These are phyloP conservation scores for Ligustrum vulgare DNA, from an alignment of 257 asterid genomes.

Conservation along the genomic window DNA sequence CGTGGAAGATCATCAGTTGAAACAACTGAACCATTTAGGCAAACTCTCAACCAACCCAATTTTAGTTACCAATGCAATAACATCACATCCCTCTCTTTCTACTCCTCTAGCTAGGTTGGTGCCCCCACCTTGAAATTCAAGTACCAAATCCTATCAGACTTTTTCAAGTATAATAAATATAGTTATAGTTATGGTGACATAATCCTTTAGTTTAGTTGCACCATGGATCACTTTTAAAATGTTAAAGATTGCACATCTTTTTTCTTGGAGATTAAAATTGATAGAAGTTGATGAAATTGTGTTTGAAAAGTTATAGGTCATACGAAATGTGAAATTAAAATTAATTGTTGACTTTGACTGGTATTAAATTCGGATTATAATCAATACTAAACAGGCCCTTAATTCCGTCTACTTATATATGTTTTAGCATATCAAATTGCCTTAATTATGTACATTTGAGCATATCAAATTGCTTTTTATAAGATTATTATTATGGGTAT, in stretches of 20 bases:
- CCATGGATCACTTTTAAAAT: neutral
- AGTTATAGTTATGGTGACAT: neutral
- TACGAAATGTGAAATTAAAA: too few species aligned
- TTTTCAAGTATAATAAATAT: constrained; percentile 4
- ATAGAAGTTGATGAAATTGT: too few species aligned
- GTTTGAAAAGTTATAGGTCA: too few species aligned
- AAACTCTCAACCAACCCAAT: constrained; percentile 31
- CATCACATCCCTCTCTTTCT: neutral
- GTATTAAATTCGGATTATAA: too few species aligned
- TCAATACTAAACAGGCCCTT: too few species aligned
- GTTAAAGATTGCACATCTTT: neutral
- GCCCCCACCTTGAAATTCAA: constrained; percentile 40
- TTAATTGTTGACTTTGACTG: too few species aligned
- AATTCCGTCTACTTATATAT: neutral
- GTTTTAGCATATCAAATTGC: neutral
- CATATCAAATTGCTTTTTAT: too few species aligned
- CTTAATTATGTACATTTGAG: neutral
- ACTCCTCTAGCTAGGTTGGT: constrained; percentile 20
- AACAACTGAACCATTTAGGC: constrained; percentile 36
- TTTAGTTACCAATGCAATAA: constrained; percentile 13
- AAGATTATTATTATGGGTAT: too few species aligned
- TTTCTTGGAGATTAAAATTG: neutral
- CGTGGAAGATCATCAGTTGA: constrained; percentile 35
- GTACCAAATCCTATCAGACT: constrained; percentile 29
- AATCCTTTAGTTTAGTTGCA: neutral